Evolutionary conservation across 2,329 filamentous ascomycete genomes (phyloP).

Genomic region (Penicillium sp.): DNA sequence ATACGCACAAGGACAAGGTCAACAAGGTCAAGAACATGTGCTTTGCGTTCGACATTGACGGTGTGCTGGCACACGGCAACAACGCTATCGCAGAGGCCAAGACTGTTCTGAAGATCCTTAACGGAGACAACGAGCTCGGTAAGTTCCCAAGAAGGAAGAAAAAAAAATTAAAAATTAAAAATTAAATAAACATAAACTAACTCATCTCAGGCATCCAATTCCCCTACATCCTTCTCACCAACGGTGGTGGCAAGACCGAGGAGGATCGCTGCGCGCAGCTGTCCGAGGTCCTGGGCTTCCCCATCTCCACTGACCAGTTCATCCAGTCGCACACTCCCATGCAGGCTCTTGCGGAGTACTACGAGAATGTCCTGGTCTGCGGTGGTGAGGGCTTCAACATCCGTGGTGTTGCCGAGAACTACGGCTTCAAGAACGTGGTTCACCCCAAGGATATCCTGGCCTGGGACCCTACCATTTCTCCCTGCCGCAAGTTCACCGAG

Average conservation of each 20-base stretch:
- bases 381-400: slow-evolving; percentile 77
- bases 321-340: slow-evolving; percentile 79
- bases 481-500: slow-evolving; percentile 69
- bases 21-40: slow-evolving; percentile 76
- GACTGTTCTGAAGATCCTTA: slow-evolving; percentile 69
- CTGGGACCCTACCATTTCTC: slow-evolving; percentile 70
- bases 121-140: slow-evolving; percentile 75
- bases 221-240: slow-evolving; percentile 74
- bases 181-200: too few species aligned
- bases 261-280: slow-evolving; percentile 67
- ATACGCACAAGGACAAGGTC: slow-evolving; percentile 68
- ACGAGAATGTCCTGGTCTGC: slow-evolving; percentile 74
- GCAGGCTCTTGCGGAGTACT: slow-evolving; percentile 76
- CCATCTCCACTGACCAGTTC: slow-evolving; percentile 72
- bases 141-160: too few species aligned
- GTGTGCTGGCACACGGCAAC: slow-evolving; percentile 75
- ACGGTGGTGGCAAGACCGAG: slow-evolving; percentile 75
- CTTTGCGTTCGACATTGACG: slow-evolving; percentile 72
- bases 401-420: slow-evolving; percentile 72
- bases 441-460: slow-evolving; percentile 75
- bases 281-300: slow-evolving; percentile 67
- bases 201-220: slow-evolving; percentile 66
- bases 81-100: slow-evolving; percentile 70
- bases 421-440: slow-evolving; percentile 74
- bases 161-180: too few species aligned